Evolutionary conservation across 805 yeast species (phyloP), one percentile per base, ranked within the genome.

Genomic region (Candida nonsorbophila): DNA sequence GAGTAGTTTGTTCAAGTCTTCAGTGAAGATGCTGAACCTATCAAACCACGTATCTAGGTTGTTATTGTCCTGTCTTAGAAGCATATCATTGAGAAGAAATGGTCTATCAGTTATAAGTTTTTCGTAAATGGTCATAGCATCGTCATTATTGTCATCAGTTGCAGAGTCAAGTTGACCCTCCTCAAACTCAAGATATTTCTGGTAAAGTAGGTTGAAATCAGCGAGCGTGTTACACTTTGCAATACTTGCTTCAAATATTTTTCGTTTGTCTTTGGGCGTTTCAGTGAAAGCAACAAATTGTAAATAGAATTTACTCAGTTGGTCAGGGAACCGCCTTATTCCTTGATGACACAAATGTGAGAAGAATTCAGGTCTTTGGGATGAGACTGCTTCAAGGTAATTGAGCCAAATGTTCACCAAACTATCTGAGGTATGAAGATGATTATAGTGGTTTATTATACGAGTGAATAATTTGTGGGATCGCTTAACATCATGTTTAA

Each of bases 1-100:
- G 11, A 80, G 57, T 6, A 47, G 40, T 23, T 40, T 47, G 3
- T 70, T 67, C n/a, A 72, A 54, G 14, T 68, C 62, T 4, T 56
- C 49, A 3, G 58, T 44, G 11, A 65, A 63, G 38, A 62, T 67
- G 0, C 59, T 55, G 0, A 76, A 65, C 30, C 94, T 62, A 28
- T 72, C 72, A 23, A 77, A 52, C 97, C 97, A 90, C 30, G 67
- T 69, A 16, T 64, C 69, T 4, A 84, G 72, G 35, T 74, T 69
- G 44, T 84, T 72, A 1, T 72, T 59, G 42, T 79, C 71, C 40
- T 75, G 79, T 23, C 82, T 64, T 4, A 87, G 43, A 34, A 72
- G 61, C 16, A 85, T 75, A 44, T 85, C 94, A 45, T 74, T 85
- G 8, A 83, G 42, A 24, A 79, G 48, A 18, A 81, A 49, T 1